Evolutionary conservation across 164 flowering plant species (phyloP), one percentile per base, ranked within the genome.

Genomic region (Stephania cephalantha): DNA sequence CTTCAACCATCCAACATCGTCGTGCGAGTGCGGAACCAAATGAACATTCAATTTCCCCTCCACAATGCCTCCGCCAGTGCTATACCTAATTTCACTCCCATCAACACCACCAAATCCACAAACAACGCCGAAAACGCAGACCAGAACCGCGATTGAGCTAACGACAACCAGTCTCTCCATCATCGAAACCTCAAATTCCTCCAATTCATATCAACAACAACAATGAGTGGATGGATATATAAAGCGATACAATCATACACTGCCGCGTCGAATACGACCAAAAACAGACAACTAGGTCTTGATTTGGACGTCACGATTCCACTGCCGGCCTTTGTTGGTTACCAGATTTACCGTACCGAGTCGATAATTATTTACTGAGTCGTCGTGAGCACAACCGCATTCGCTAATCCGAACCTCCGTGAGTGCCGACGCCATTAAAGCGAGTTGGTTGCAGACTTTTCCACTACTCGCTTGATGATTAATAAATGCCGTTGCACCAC

Each of bases 1-100:
- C 86, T 91, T 91, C 80, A 91, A 79, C 96, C 96, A 91, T 9
- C 96, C 96, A 46, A 90, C 91, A 79, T 91, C 96, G 74, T 91
- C 96, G 73, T 89, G 96, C 2, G 96, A 85, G 75, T 91, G 96
- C 2, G 96, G 81, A 63, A 90, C 93, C 83, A 91, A 81, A 82
- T 91, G 96, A 64, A 91, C 92, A 80, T 91, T 91, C 82, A 91
- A 69, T 68, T 90, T 91, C 8, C 88, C 90, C 11, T 80, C 80
- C 18, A 91, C 90, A 74, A 82, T 69, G 1, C 86, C 86, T 76
- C 76, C 81, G n/a, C 85, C 86, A 46, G 91, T 91, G 29, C 84
- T 73, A 79, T 90, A 89, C 75, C 75, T 82, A 45, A 78, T 72
- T n/a, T 52, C 75, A 64, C 64, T 72, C 4, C 86, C 83, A 70